A percentile compares a stretch with the other conserved stretches of the same genome.
These are phyloP conservation scores for Hibiscus mutabilis DNA, from an alignment of 345 rosid genomes.

Conservation along the genomic window DNA sequence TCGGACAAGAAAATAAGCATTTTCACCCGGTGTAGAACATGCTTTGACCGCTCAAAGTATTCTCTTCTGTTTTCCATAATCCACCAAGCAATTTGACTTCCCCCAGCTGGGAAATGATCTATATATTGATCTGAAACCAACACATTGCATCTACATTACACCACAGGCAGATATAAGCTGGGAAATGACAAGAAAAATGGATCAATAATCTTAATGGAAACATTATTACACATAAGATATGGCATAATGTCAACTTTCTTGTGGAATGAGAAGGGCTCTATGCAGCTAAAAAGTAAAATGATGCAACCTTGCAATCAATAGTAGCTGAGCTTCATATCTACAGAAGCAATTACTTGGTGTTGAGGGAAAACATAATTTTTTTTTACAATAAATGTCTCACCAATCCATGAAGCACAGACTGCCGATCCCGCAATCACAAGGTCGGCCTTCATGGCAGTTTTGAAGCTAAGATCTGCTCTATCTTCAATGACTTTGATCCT, in stretches of 20 bases:
- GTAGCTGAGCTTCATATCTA: too few species aligned
- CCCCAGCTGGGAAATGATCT: slow-evolving; percentile 79
- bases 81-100: slow-evolving; percentile 97
- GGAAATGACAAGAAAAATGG: neutral
- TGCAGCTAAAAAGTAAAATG: neutral
- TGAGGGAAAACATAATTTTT: slow-evolving; percentile 5
- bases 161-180: too few species aligned
- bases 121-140: slow-evolving; percentile 74
- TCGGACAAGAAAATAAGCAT: slow-evolving; percentile 79
- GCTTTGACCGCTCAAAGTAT: slow-evolving; percentile 80
- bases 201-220: neutral
- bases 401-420: slow-evolving; percentile 94
- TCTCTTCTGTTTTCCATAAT: slow-evolving; percentile 93
- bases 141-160: neutral
- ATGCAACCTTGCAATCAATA: neutral
- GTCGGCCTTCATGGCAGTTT: slow-evolving; percentile 92
- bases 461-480: slow-evolving; percentile 83
- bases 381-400: slow-evolving; percentile 29
- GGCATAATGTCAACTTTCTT: neutral
- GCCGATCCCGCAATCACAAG: slow-evolving; percentile 97
- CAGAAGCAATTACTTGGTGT: too few species aligned
- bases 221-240: neutral
- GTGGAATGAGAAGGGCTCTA: neutral
- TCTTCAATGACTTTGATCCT: slow-evolving; percentile 89
- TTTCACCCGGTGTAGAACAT: slow-evolving; percentile 71